Conservation (phyloP, 1,139 yeast species). For the Cylindricascospora bacillispora region DNA sequence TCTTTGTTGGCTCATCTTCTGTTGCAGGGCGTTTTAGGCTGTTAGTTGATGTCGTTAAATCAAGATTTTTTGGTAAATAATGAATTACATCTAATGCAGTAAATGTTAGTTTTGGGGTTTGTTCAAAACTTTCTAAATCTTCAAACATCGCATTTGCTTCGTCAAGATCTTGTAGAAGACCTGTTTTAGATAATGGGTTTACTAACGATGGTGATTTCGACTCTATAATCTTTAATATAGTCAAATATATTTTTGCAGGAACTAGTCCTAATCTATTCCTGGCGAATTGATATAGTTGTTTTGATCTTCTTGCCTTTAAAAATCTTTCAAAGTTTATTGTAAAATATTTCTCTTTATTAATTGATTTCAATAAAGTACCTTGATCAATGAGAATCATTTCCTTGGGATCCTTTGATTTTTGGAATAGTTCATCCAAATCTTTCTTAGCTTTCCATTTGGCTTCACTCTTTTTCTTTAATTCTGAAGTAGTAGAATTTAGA, state of each 20-base stretch:
- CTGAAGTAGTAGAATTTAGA: constrained; percentile 40
- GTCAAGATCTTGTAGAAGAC: constrained; percentile 29
- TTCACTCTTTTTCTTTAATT: constrained; percentile 50
- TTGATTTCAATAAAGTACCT: constrained; percentile 26
- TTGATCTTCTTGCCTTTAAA: constrained; percentile 52
- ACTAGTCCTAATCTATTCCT: constrained; percentile 58
- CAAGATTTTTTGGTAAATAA: constrained; percentile 33
- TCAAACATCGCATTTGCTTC: constrained; percentile 30
- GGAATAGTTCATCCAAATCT: constrained; percentile 18
- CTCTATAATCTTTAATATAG: constrained; percentile 49
- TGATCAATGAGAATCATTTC: constrained; percentile 29
- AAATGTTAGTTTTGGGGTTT: constrained; percentile 27
- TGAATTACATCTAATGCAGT: constrained; percentile 42
- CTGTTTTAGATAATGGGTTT: constrained; percentile 27
- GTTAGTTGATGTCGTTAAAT: constrained; percentile 10
- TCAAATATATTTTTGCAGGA: constrained; percentile 51
- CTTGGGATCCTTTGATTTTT: constrained; percentile 25
- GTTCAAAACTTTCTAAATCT: constrained; percentile 22
- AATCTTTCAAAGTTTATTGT: constrained; percentile 56
- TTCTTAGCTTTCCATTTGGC: constrained; percentile 49
- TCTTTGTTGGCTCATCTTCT: constrained; percentile 11
- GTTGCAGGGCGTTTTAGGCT: constrained; percentile 21
- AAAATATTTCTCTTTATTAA: constrained; percentile 41
- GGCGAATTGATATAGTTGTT: constrained; percentile 51
- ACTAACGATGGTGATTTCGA: constrained; percentile 35